A percentile compares a stretch with the other conserved stretches of the same genome.
phyloP scores from a whole-genome alignment of 1,139 yeast species.

The Kodamaea suecica region DNA sequence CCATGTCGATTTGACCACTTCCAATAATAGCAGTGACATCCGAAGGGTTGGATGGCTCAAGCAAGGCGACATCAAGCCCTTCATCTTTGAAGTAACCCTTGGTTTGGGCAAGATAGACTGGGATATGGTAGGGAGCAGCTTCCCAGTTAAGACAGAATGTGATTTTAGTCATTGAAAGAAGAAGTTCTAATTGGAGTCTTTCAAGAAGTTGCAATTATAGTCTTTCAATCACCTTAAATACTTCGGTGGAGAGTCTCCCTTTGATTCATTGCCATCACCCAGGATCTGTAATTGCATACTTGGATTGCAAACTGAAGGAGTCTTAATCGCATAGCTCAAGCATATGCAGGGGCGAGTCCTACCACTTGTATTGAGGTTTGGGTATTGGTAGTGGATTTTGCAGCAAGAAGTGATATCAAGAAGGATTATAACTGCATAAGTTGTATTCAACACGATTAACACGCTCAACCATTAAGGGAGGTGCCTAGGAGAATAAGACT shows the following conservation, averaged over 20 bases:
- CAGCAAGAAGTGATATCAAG: too few species aligned
- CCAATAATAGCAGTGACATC: slow-evolving; percentile 60
- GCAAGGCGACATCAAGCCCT: slow-evolving; percentile 49
- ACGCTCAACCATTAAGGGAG: too few species aligned
- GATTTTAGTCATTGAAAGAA: slow-evolving; percentile 44
- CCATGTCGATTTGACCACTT: slow-evolving; percentile 57
- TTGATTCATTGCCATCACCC: background rate
- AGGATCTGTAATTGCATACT: slow-evolving; percentile 1
- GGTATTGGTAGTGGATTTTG: too few species aligned
- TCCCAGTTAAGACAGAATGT: slow-evolving; percentile 57
- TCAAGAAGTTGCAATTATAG: too few species aligned
- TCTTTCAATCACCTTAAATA: too few species aligned
- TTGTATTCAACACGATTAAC: too few species aligned
- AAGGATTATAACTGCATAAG: too few species aligned
- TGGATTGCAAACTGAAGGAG: background rate
- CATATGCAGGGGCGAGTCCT: background rate
- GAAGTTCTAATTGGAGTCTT: too few species aligned
- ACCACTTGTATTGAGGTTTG: too few species aligned
- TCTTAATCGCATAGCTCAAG: background rate
- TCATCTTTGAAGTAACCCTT: slow-evolving; percentile 52
- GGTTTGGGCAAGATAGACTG: slow-evolving; percentile 48
- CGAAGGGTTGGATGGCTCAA: slow-evolving; percentile 58
- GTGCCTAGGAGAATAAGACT: too few species aligned
- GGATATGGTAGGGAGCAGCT: slow-evolving; percentile 57
- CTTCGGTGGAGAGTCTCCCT: too few species aligned